Evolutionary conservation across 139 green algal species (phyloP).

Genomic region (Diplosphaera chodatii): DNA sequence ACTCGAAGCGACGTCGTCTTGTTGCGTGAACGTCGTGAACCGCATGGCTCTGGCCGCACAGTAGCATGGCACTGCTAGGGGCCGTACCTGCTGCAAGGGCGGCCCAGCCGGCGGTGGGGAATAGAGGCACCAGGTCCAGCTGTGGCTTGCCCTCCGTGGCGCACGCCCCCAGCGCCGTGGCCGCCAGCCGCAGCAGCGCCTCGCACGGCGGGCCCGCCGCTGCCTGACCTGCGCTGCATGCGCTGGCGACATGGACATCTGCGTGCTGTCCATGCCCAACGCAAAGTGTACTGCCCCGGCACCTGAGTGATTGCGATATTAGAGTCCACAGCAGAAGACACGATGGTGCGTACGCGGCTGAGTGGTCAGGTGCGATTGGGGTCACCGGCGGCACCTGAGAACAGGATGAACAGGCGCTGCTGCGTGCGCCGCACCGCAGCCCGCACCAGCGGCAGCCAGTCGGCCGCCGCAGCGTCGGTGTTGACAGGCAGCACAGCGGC

Average conservation of each 20-base stretch:
- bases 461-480: neutral
- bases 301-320: no score
- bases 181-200: neutral
- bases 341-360: no score
- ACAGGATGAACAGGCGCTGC: neutral
- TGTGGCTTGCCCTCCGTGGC: neutral
- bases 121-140: neutral
- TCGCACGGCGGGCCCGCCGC: neutral
- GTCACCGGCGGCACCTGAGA: no score
- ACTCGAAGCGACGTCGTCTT: neutral
- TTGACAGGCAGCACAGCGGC: neutral
- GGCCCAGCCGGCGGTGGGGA: neutral
- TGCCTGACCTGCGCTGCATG: neutral
- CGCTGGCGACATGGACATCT: no score
- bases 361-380: no score
- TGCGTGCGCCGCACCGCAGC: neutral
- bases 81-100: neutral
- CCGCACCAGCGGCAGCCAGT: neutral
- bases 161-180: neutral
- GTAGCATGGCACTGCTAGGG: neutral
- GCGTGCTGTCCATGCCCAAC: no score
- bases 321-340: no score
- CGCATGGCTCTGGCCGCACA: no score
- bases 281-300: no score
- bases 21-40: no score